Evolutionary conservation across 177 flowering plant species (phyloP), one percentile per base, ranked within the genome.

Genomic region (Vitis hybrid): DNA sequence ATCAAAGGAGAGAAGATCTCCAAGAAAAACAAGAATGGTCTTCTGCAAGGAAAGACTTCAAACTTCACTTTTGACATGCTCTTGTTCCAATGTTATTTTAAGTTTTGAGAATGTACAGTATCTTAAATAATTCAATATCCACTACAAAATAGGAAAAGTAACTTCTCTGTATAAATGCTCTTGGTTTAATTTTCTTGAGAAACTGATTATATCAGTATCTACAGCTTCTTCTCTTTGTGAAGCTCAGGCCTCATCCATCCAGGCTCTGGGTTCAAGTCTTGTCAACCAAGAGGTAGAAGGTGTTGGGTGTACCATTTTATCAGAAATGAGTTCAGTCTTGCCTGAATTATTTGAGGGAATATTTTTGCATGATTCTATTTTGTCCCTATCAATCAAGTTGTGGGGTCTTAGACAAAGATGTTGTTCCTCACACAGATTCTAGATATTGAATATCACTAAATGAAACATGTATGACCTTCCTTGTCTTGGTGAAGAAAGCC

Each of bases 291-390:
- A 24, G 28, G 28, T 13, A 57, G 19, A 14, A 33, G 19, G 15
- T 50, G 17, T 17, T 64, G 31, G 66, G n/a, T 58, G 62, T 64
- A 38, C 50, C 53, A 19, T 61, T 31, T 52, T 22, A 60, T 13
- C 59, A 65, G 66, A 54, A 44, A 54, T 11, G 67, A 54, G 15
- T 59, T 33, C 11, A 63, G 66, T 54, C 38, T 63, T 71, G 55
- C 24, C 44, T 58, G 69, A 70, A 69, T 75, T 75, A 69, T 71
- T 58, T 68, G 76, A 71, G 66, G 70, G 75, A 76, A 76, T 76
- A 72, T 76, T 72, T 62, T 19, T 67, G 53, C 72, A 74, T 64
- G 65, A 63, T 78, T 73, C 59, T 63, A 64, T 51, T 71, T 74
- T 78, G 76, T 74, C 74, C 70, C 55, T n/a, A 49, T 65, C 73